phyloP scores from a whole-genome alignment of 495 filamentous ascomycete species.

The Aspergillus sclerotiicarbonarius region DNA sequence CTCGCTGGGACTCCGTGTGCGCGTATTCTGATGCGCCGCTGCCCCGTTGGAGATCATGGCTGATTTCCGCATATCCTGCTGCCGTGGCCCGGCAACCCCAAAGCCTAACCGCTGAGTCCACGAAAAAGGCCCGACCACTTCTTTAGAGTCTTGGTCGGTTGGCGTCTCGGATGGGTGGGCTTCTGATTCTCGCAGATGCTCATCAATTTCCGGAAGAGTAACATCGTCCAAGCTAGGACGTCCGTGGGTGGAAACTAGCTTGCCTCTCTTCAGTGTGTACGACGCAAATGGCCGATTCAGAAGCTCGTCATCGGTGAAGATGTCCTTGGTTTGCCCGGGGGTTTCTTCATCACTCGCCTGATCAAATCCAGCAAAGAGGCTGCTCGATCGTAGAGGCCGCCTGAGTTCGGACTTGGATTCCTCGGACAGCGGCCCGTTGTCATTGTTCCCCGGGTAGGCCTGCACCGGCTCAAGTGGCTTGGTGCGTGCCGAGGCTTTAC shows the following conservation, averaged over 20 bases:
- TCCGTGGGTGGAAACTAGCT: constrained; percentile 38
- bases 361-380: constrained; percentile 84
- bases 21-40: constrained; percentile 60
- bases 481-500: constrained; percentile 12
- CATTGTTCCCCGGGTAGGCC: constrained; percentile 78
- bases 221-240: constrained; percentile 36
- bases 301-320: constrained; percentile 50
- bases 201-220: constrained; percentile 39
- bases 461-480: constrained; percentile 51
- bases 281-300: constrained; percentile 44
- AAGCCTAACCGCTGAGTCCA: constrained; percentile 21
- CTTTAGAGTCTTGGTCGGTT: constrained; percentile 3
- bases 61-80: constrained; percentile 57
- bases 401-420: constrained; percentile 57
- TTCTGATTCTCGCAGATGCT: constrained; percentile 37
- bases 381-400: constrained; percentile 71
- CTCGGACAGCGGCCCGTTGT: constrained; percentile 69
- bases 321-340: constrained; percentile 35
- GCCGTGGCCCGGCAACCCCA: constrained; percentile 32
- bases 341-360: constrained; percentile 53
- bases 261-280: constrained; percentile 43
- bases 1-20: constrained; percentile 73
- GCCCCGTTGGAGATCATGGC: constrained; percentile 79
- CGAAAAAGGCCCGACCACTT: constrained; percentile 15
- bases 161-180: constrained; percentile 23